Percentiles rank a stretch among this genome's conserved stretches.
Evolutionary conservation across 768 basidiomycete species (phyloP).

Genomic region (Rickenella mellea): DNA sequence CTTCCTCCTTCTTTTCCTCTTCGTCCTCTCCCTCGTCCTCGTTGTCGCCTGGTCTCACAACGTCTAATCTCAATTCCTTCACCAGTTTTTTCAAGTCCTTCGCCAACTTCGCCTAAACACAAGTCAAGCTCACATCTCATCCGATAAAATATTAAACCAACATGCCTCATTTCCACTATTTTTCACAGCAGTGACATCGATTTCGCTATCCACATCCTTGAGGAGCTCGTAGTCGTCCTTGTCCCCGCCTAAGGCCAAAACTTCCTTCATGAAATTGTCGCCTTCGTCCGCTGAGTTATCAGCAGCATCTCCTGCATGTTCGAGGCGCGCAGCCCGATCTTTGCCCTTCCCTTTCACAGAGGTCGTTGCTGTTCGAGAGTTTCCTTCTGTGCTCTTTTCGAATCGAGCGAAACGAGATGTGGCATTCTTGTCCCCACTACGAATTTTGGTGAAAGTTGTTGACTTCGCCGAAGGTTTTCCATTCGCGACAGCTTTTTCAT

Average conservation of each 20-base stretch:
- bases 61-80: slow-evolving; percentile 23
- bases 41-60: neutral
- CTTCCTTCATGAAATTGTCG: slow-evolving; percentile 19
- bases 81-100: slow-evolving; percentile 40
- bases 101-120: slow-evolving; percentile 27
- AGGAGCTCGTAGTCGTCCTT: slow-evolving; percentile 37
- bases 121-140: neutral
- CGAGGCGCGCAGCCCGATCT: neutral
- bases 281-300: slow-evolving; percentile 2
- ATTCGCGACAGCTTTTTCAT: neutral
- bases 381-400: no score
- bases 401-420: no score
- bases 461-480: no score
- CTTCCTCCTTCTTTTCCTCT: neutral
- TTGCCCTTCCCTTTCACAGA: neutral
- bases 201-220: slow-evolving; percentile 26
- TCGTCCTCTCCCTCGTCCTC: neutral
- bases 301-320: neutral
- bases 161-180: slow-evolving; percentile 22
- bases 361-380: neutral
- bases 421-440: no score
- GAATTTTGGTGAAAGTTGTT: no score
- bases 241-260: slow-evolving; percentile 36
- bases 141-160: slow-evolving; percentile 1
- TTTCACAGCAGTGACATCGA: slow-evolving; percentile 15